Evolutionary conservation across 2,329 filamentous ascomycete species (phyloP).

Genomic region (Penicillium hesseltinei): DNA sequence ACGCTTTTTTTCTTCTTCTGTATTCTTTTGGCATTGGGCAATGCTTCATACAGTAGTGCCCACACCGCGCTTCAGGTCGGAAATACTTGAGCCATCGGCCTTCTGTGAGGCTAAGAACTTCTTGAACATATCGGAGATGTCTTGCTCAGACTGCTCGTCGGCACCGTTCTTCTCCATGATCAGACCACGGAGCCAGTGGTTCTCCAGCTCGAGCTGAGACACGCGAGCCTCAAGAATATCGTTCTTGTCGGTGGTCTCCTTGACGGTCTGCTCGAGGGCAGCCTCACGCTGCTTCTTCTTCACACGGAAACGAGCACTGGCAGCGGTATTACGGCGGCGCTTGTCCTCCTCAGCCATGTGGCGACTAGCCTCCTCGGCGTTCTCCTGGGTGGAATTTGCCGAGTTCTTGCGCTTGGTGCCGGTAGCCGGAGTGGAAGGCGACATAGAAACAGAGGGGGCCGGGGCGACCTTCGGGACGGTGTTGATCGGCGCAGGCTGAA

Average conservation of each 20-base stretch:
- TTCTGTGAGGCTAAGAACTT: conserved; percentile 40
- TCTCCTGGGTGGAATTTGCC: conserved; percentile 40
- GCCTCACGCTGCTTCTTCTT: conserved; percentile 97
- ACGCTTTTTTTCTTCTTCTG: conserved; percentile 10
- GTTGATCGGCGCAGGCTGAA: conserved; percentile 15
- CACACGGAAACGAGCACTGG: conserved; percentile 85
- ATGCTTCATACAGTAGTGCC: conserved; percentile 25
- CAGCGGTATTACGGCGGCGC: conserved; percentile 82
- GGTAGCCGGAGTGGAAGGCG: conserved; percentile 18
- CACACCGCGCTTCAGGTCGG: conserved; percentile 35
- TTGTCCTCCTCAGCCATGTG: conserved; percentile 87
- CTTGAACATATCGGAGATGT: conserved; percentile 44
- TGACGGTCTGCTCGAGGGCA: conserved; percentile 74
- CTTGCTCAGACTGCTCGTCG: conserved; percentile 46
- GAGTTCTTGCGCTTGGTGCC: conserved; percentile 40
- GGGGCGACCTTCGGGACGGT: conserved; percentile 16
- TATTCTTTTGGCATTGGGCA: conserved; percentile 12
- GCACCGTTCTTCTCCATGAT: conserved; percentile 73
- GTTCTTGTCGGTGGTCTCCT: conserved; percentile 80
- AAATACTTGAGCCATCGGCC: conserved; percentile 28
- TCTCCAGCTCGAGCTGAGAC: conserved; percentile 73
- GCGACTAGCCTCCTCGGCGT: conserved; percentile 68
- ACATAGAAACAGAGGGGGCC: conserved; percentile 15
- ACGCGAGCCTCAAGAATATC: conserved; percentile 70
- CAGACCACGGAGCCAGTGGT: conserved; percentile 76